These are phyloP conservation scores for Yamadazyma songkhlaensis DNA, from an alignment of 1,139 yeast species.

Conservation along the genomic window DNA sequence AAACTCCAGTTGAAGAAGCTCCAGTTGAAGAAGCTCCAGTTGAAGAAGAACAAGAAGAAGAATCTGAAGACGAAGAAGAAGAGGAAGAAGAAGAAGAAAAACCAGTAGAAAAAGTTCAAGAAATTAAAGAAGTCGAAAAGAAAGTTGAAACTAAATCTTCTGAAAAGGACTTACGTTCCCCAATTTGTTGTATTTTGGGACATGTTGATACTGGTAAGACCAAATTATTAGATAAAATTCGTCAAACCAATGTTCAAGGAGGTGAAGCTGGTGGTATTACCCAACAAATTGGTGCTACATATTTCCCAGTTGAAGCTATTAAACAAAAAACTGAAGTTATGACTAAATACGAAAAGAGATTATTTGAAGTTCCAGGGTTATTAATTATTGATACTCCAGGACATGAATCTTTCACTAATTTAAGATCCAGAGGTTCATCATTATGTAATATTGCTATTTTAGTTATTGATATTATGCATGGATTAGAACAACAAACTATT, in stretches of 20 bases:
- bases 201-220: slow-evolving; percentile 99
- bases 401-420: slow-evolving; percentile 97
- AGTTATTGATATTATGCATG: slow-evolving; percentile 98
- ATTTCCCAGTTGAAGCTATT: slow-evolving; percentile 95
- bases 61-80: slow-evolving; percentile 15
- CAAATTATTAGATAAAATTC: slow-evolving; percentile 89
- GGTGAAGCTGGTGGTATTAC: slow-evolving; percentile 99
- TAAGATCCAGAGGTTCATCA: slow-evolving; percentile 98
- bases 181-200: slow-evolving; percentile 98
- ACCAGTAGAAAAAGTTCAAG: slow-evolving; percentile 10
- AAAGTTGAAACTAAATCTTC: slow-evolving; percentile 16
- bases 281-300: slow-evolving; percentile 99
- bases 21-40: slow-evolving; percentile 15
- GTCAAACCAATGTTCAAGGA: slow-evolving; percentile 99
- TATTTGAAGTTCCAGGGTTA: slow-evolving; percentile 95
- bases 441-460: slow-evolving; percentile 97
- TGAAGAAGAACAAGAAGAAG: slow-evolving; percentile 28
- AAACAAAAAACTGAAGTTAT: slow-evolving; percentile 87
- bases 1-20: slow-evolving; percentile 18
- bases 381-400: slow-evolving; percentile 98
- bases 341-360: slow-evolving; percentile 80
- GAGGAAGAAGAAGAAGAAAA: slow-evolving; percentile 4
- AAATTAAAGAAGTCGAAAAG: slow-evolving; percentile 12
- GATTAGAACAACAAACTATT: slow-evolving; percentile 94
- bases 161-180: slow-evolving; percentile 79